Evolutionary conservation across 768 basidiomycete species (phyloP).

Genomic region (Kwoniella mangroviensis): DNA sequence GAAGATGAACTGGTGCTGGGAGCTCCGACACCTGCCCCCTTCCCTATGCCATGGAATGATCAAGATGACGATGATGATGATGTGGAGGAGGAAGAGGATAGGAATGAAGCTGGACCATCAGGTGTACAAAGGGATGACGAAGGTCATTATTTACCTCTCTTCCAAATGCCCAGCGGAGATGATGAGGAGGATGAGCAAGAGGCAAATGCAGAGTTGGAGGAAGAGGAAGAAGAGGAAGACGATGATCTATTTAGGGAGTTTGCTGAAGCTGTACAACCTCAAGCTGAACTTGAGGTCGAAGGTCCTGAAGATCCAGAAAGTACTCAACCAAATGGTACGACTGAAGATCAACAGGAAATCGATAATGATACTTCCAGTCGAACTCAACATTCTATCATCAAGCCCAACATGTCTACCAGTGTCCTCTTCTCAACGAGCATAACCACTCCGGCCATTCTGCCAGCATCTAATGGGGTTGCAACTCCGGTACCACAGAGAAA

Average conservation of each 20-base stretch:
- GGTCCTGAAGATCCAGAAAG: neutral
- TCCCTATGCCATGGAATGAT: constrained; percentile 1
- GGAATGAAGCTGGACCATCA: neutral
- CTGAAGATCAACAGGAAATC: neutral
- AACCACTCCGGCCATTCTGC: neutral
- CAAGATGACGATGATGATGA: constrained; percentile 2
- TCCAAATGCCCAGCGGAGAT: neutral
- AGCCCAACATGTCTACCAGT: neutral
- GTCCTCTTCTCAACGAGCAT: neutral
- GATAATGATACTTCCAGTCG: neutral
- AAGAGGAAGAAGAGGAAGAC: neutral
- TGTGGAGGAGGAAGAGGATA: neutral
- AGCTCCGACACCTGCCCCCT: constrained; percentile 12
- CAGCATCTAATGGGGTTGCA: neutral
- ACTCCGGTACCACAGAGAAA: neutral
- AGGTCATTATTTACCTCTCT: neutral
- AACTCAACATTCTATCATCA: neutral
- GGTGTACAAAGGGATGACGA: too few relatives aligned
- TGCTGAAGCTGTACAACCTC: neutral
- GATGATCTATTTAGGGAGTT: neutral
- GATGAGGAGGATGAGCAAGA: constrained; percentile 5
- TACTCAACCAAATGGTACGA: neutral
- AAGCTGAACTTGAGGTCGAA: neutral
- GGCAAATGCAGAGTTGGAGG: neutral
- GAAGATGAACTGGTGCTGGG: constrained; percentile 7